phyloP scores from a whole-genome alignment of 805 yeast genomes.

The Wickerhamiella allomyrinae region DNA sequence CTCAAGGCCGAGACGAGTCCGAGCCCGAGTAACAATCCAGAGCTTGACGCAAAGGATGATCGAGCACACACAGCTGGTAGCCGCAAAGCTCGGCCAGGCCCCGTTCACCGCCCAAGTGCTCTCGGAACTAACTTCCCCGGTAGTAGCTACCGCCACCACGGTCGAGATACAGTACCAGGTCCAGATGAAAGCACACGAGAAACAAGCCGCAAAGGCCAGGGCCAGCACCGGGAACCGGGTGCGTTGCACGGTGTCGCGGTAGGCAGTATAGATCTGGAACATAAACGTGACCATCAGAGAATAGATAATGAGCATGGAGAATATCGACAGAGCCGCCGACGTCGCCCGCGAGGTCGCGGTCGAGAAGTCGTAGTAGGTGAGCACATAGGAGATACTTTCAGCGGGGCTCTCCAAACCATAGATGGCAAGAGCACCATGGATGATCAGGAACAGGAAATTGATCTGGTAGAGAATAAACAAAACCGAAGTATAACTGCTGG shows the following conservation, averaged over 20 bases:
- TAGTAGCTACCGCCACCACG: neutral
- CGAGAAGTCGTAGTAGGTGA: conserved; percentile 34
- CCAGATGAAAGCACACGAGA: conserved; percentile 46
- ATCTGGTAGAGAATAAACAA: conserved; percentile 60
- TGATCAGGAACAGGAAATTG: conserved; percentile 38
- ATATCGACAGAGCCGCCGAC: conserved; percentile 46
- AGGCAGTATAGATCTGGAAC: conserved; percentile 59
- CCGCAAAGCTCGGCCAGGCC: conserved; percentile 44
- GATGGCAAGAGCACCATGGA: conserved; percentile 50
- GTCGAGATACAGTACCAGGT: conserved; percentile 32
- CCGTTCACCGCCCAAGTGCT: conserved; percentile 20
- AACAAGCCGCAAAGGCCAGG: conserved; percentile 33
- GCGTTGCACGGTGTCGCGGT: conserved; percentile 22
- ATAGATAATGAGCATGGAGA: conserved; percentile 45
- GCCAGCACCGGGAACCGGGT: conserved; percentile 24
- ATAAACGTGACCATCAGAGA: conserved; percentile 52
- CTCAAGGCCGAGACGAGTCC: conserved; percentile 63
- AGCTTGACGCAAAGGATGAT: conserved; percentile 51
- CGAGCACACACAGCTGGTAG: conserved; percentile 51
- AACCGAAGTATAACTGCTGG: conserved; percentile 45
- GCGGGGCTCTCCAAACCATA: conserved; percentile 27
- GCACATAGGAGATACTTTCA: conserved; percentile 30
- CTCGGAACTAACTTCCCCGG: neutral
- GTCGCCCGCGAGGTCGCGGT: conserved; percentile 29
- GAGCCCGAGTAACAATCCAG: conserved; percentile 48